Base-by-base conservation (phyloP, 352 stramenopile species). In the Pythium folliculosum region DNA sequence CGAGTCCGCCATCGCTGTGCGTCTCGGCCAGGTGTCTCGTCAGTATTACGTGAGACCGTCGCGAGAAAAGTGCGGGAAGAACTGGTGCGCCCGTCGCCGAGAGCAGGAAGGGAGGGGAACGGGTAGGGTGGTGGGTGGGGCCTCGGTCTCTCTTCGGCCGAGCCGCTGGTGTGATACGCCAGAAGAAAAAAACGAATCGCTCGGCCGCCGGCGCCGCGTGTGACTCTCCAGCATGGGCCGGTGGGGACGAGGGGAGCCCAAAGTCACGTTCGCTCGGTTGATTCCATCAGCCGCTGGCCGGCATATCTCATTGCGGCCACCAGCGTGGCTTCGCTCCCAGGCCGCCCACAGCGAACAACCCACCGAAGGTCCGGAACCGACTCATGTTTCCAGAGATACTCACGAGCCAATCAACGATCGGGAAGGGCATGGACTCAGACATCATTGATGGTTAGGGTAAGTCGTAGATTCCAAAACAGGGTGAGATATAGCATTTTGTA, bases 1-100 rank as follows among this genome's bases (percentile, higher is more conserved):
- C 8, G 32, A 19, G 13, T 50, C 37, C 27, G 54, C 48, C 22
- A 54, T 54, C 16, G 48, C 13, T 35, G 2, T 6, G 12, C 12
- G 12, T 19, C 40, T 21, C 40, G 10, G 9, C 14, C 5, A 21
- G 17, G 1, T 47, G 40, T 21, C 13, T n/a, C 14, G 40, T 47
- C 40, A n/a, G n/a, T 30, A n/a, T n/a, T n/a, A 52, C 7, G 45
- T 52, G 45, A 52, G 45, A 52, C 45, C 45, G 45, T 52, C 45
- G 45, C 45, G 45, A 14, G 43, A 16, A 49, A 32, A 32, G 27
- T 32, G 27, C 27, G 27, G 27, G n/a, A 49, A 49, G 43, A 23
- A 32, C 3, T 32, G 27, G 35, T 40, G 8, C 3, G 35, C 35
- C 35, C 12, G 8, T 40, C 35, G 35, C 43, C 5, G 44, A n/a